A percentile compares a stretch with the other conserved stretches of the same genome.
phyloP scores from a whole-genome alignment of 2,329 filamentous ascomycete genomes.

The Keithomyces neogunnii region DNA sequence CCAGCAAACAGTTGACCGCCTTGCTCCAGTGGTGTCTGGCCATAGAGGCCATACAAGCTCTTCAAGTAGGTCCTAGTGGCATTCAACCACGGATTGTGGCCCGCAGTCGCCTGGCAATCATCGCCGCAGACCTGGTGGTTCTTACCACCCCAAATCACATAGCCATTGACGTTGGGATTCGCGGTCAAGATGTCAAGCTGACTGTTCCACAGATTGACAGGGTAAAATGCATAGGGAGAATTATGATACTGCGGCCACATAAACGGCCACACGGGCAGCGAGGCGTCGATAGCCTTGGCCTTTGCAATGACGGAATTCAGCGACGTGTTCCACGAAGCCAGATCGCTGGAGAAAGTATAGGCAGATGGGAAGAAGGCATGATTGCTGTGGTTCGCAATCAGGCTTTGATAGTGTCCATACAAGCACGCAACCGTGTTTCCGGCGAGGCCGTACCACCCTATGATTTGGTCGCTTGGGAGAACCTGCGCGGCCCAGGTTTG shows the following conservation, averaged over 20 bases:
- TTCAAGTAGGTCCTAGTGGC: not conserved
- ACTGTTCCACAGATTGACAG: not conserved
- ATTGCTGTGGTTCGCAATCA: slow-evolving; percentile 5
- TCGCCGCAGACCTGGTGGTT: slow-evolving; percentile 6
- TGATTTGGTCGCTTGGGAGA: slow-evolving; percentile 4
- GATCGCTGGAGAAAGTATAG: slow-evolving; percentile 2
- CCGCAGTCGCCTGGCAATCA: slow-evolving; percentile 4
- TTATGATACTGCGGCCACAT: not conserved
- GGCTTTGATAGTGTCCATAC: slow-evolving; percentile 1
- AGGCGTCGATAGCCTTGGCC: slow-evolving; percentile 1
- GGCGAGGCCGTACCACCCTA: slow-evolving; percentile 7
- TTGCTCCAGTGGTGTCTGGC: not conserved
- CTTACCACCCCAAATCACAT: slow-evolving; percentile 6
- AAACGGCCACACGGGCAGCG: slow-evolving; percentile 4
- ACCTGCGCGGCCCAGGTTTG: slow-evolving; percentile 7
- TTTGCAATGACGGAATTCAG: not conserved
- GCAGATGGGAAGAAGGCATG: slow-evolving; percentile 7
- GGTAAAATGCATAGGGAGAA: not conserved
- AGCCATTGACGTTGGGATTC: slow-evolving; percentile 2
- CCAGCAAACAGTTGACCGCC: not conserved
- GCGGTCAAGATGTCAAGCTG: not conserved
- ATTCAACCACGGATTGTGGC: slow-evolving; percentile 4
- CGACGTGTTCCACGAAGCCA: not conserved
- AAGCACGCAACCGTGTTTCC: slow-evolving; percentile 1
- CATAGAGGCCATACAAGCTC: not conserved